Evolutionary conservation across 2,329 filamentous ascomycete species (phyloP).

Genomic region (Trichoderma sp.): DNA sequence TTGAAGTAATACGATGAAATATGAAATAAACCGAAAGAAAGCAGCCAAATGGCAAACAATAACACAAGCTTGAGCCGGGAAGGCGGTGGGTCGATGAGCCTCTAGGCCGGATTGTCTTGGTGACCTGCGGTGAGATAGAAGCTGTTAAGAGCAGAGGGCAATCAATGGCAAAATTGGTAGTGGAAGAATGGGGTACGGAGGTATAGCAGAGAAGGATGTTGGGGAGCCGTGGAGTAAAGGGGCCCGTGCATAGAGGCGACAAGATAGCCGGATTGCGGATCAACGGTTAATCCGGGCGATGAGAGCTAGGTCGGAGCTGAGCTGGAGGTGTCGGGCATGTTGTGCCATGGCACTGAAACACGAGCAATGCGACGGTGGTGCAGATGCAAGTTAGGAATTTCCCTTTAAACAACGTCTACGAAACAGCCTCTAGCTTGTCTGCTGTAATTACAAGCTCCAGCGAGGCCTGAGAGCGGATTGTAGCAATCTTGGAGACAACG

Average conservation of each 20-base stretch:
- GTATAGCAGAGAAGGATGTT: constrained; percentile 27
- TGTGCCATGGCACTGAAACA: neutral
- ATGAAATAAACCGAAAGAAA: neutral
- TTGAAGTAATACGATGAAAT: neutral
- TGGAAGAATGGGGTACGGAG: constrained; percentile 32
- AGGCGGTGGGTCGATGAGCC: constrained; percentile 9
- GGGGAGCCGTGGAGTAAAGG: constrained; percentile 23
- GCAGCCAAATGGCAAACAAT: neutral
- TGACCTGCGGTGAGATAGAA: constrained; percentile 23
- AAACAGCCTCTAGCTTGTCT: neutral
- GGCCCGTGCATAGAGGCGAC: constrained; percentile 29
- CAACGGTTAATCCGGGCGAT: constrained; percentile 20
- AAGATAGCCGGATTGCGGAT: constrained; percentile 15
- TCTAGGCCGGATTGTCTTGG: constrained; percentile 15
- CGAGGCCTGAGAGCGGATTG: neutral
- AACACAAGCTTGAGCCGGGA: constrained; percentile 11
- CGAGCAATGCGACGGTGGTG: neutral
- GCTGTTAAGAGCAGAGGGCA: constrained; percentile 38
- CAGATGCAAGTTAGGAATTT: neutral
- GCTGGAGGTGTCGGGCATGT: neutral
- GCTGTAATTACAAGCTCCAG: neutral
- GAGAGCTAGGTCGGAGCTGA: neutral
- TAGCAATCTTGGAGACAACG: neutral
- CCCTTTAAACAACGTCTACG: neutral
- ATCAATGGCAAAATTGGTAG: constrained; percentile 43